Evolutionary conservation across 2,329 filamentous ascomycete genomes (phyloP), one percentile per base, ranked within the genome.

Genomic region (Amphichorda felina): DNA sequence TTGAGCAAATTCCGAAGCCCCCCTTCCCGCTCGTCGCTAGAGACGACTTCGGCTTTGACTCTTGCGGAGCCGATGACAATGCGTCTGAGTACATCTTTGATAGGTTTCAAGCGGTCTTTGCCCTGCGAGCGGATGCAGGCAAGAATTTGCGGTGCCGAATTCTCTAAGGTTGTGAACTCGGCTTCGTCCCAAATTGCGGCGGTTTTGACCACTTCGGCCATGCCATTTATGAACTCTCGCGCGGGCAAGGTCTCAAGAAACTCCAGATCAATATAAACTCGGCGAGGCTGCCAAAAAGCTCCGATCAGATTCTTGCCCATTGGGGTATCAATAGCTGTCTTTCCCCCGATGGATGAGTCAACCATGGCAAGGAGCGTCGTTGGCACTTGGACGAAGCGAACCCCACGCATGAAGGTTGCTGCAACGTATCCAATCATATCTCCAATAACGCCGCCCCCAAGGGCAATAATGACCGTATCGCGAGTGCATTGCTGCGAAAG

Each of bases 391-490:
- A 95, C 87, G 55, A 94, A 94, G 46, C 84, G 84, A 42, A 98
- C 81, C 38, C 91, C 91, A 46, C 91, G 81, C 91, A 98, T 98
- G 63, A 96, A 98, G 26, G 91, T 98, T 27, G 91, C 87, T 16
- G 91, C 91, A 35, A 96, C 87, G 55, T 94, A 98, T 35, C 91
- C 91, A 43, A 94, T 88, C 82, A 98, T 82, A 59, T 98, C 91
- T 22, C 91, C 91, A 59, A 98, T 95, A 41, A 98, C 91, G 39
- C 91, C 91, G 44, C 91, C 91, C 22, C 91, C 91, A 8, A 98
- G 72, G 17, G 91, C 91, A 54, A 98, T 84, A 40, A 98, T 79
- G 43, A 98, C 84, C 0, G 87, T 94, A 59, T 98, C 91, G 46
- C 91, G 73, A 18, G 88, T 94, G 63, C 91, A 98, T 79, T 81